Conservation (phyloP, 1,284 basidiomycete species). For the Rhodotorula glutinis region DNA sequence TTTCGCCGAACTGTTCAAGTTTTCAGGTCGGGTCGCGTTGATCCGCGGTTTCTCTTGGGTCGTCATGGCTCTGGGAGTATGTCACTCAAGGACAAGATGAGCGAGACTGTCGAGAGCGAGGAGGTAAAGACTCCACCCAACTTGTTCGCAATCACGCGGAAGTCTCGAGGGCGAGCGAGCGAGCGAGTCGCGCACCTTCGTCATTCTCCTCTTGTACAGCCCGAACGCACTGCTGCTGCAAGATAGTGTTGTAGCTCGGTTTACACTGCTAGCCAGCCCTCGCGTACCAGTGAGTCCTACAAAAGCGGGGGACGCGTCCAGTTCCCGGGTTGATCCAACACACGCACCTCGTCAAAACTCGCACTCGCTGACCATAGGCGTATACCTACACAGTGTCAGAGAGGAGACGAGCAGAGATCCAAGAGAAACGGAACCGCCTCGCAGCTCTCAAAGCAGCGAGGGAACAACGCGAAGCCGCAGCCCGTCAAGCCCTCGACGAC, state of each 20-base stretch:
- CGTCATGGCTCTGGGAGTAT: not conserved
- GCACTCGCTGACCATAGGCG: not conserved
- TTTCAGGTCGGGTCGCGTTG: conserved; percentile 30
- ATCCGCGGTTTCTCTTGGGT: not conserved
- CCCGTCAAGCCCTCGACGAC: conserved; percentile 6
- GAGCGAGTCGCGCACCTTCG: not conserved
- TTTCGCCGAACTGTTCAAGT: conserved; percentile 27
- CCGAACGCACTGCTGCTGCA: too few species aligned
- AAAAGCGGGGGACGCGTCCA: too few species aligned
- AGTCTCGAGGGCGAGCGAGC: too few species aligned
- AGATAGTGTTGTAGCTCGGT: too few species aligned
- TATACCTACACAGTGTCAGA: conserved; percentile 4
- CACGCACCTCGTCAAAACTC: not conserved
- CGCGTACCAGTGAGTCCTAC: not conserved
- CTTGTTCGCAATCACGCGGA: not conserved
- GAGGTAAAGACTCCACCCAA: too few species aligned
- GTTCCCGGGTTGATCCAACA: not conserved
- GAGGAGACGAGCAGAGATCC: conserved; percentile 61
- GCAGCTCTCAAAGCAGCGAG: conserved; percentile 73
- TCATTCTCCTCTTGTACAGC: too few species aligned
- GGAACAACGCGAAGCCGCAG: conserved; percentile 60
- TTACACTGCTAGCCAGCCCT: not conserved
- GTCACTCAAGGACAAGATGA: too few species aligned
- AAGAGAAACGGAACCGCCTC: conserved; percentile 84
- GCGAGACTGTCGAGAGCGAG: too few species aligned